phyloP scores from a whole-genome alignment of 2,329 filamentous ascomycete species.

The Fusarium tricinctum region DNA sequence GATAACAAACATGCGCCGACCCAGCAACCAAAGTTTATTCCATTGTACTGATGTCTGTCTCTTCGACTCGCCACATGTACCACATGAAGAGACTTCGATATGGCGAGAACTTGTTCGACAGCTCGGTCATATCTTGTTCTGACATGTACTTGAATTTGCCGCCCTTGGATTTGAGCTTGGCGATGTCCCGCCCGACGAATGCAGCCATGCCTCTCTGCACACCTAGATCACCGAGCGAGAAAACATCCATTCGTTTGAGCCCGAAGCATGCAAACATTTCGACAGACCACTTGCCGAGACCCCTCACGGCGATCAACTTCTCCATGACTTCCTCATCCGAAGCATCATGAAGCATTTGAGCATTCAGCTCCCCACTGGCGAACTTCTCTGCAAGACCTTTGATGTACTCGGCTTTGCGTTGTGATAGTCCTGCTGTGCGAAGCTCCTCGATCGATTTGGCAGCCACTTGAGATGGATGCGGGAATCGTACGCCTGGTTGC shows the following conservation, averaged over 20 bases:
- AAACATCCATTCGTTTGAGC: constrained; percentile 95
- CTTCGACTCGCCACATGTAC: constrained; percentile 94
- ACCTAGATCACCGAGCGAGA: constrained; percentile 90
- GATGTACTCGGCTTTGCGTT: constrained; percentile 96
- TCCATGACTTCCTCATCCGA: constrained; percentile 89
- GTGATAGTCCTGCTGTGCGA: constrained; percentile 88
- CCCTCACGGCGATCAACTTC: constrained; percentile 86
- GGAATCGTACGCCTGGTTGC: constrained; percentile 68
- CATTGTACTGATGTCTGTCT: constrained; percentile 78
- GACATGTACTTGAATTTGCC: constrained; percentile 99
- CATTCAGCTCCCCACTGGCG: constrained; percentile 77
- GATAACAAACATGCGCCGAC: constrained; percentile 29
- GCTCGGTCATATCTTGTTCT: constrained; percentile 90
- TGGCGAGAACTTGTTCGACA: constrained; percentile 83
- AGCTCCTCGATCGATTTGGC: constrained; percentile 74
- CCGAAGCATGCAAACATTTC: constrained; percentile 99
- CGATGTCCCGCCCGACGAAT: constrained; percentile 85
- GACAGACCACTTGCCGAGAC: constrained; percentile 90
- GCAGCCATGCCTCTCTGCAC: constrained; percentile 96
- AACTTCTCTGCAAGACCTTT: constrained; percentile 89
- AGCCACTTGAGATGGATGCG: constrained; percentile 80
- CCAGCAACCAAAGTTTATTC: constrained; percentile 54
- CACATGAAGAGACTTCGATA: constrained; percentile 97
- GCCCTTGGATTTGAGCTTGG: constrained; percentile 82
- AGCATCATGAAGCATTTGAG: constrained; percentile 80